These are phyloP conservation scores for Amylostereum areolatum DNA, from an alignment of 1,284 basidiomycete genomes.

Conservation along the genomic window DNA sequence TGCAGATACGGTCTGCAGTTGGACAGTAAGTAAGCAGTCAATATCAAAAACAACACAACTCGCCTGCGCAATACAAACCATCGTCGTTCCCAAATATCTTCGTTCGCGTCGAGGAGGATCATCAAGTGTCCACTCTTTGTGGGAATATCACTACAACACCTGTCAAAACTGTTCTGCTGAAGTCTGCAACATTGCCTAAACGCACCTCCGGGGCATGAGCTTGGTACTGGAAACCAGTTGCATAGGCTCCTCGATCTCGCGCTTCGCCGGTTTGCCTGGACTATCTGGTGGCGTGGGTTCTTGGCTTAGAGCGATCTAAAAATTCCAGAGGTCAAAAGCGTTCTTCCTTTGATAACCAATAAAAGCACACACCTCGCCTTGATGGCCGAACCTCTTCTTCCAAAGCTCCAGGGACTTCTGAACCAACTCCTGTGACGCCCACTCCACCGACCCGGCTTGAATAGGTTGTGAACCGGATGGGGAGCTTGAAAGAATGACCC, in stretches of 20 bases:
- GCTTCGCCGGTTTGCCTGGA: constrained; percentile 35
- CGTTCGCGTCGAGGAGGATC: constrained; percentile 74
- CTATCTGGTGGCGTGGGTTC: constrained; percentile 50
- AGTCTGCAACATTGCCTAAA: constrained; percentile 1
- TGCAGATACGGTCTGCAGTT: constrained; percentile 78
- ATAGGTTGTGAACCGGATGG: constrained; percentile 36
- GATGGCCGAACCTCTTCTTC: constrained; percentile 77
- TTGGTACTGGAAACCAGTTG: constrained; percentile 71
- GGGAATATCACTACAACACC: constrained; percentile 57
- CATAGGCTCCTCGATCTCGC: constrained; percentile 41
- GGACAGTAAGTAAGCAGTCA: not conserved
- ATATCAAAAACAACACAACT: constrained; percentile 10
- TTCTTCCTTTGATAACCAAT: not conserved
- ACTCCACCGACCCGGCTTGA: constrained; percentile 49
- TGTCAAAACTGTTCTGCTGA: too few species aligned
- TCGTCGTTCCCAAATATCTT: constrained; percentile 75
- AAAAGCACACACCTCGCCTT: constrained; percentile 53
- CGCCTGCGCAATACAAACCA: constrained; percentile 90
- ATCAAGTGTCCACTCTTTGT: constrained; percentile 82
- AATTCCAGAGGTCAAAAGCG: constrained; percentile 3
- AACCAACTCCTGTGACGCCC: constrained; percentile 60
- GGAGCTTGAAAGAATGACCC: constrained; percentile 63
- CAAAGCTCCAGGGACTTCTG: constrained; percentile 68
- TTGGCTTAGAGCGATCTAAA: constrained; percentile 72
- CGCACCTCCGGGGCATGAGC: constrained; percentile 65